Percentiles rank a stretch among this genome's conserved stretches.
Conservation (phyloP, 768 basidiomycete genomes). For the Macrolepiota albuminosa region DNA sequence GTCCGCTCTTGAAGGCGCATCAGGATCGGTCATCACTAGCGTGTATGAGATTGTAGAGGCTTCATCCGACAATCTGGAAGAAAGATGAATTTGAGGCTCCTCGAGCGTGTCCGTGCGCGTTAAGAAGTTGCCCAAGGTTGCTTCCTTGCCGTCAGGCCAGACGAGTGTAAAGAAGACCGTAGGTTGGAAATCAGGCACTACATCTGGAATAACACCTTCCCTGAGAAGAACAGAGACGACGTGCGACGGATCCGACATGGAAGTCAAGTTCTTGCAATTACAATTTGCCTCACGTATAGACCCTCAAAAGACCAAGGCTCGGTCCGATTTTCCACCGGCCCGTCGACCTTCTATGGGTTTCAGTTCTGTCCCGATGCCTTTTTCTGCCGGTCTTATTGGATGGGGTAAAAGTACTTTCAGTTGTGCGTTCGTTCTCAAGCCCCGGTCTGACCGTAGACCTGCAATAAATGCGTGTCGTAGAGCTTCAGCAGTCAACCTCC, state of each 20-base stretch:
- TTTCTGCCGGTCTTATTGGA: not conserved
- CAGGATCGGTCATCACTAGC: constrained; percentile 54
- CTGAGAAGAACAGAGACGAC: constrained; percentile 29
- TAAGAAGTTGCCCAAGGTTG: constrained; percentile 26
- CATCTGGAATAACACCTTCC: constrained; percentile 41
- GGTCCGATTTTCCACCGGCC: not conserved
- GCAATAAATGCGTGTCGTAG: not conserved
- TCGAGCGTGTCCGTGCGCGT: constrained; percentile 33
- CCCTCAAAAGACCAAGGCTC: not conserved
- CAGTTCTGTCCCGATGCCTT: not conserved
- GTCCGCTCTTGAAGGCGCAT: constrained; percentile 47
- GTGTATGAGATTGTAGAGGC: constrained; percentile 34
- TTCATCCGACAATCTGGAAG: constrained; percentile 33
- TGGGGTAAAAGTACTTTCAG: not conserved
- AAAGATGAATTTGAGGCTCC: constrained; percentile 46
- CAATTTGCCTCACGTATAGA: not conserved
- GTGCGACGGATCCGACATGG: constrained; percentile 12
- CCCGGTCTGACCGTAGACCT: not conserved
- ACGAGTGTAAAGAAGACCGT: constrained; percentile 39
- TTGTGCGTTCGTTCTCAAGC: not conserved
- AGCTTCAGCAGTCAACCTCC: not conserved
- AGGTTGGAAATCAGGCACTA: constrained; percentile 36
- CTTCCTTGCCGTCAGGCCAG: constrained; percentile 37
- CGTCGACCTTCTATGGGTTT: not conserved
- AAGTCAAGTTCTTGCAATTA: not conserved